Conservation (phyloP, 1,284 basidiomycete species). For the Polyporus tsugae region DNA sequence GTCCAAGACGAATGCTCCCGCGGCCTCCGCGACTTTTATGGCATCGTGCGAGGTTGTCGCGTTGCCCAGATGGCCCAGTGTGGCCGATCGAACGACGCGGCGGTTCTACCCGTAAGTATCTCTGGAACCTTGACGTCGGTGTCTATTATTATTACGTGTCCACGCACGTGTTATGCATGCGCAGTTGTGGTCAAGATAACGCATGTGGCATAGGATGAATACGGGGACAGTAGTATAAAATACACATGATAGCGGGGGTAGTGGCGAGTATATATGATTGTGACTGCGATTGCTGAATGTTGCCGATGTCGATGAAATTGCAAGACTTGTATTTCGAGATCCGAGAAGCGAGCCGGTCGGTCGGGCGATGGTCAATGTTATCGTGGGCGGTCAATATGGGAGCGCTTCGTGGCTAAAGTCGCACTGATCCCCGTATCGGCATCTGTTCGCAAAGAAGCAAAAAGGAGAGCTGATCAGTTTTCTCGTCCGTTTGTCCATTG, state of each 20-base stretch:
- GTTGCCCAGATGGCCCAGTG: background rate
- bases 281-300: background rate
- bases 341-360: constrained; percentile 4
- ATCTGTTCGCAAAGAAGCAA: constrained; percentile 58
- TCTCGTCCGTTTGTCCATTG: constrained; percentile 47
- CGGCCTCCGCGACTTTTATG: background rate
- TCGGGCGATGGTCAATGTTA: background rate
- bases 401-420: constrained; percentile 75
- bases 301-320: constrained; percentile 2
- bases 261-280: background rate
- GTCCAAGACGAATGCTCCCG: background rate
- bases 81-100: background rate
- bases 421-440: constrained; percentile 86
- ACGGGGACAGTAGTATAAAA: constrained; percentile 24
- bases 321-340: background rate
- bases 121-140: constrained; percentile 10
- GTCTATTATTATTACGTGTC: constrained; percentile 14
- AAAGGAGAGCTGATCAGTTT: constrained; percentile 56
- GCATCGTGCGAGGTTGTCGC: background rate
- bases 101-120: constrained; percentile 1
- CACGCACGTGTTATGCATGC: background rate
- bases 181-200: background rate
- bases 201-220: constrained; percentile 16
- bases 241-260: constrained; percentile 13
- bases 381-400: constrained; percentile 15